Evolutionary conservation across 2,329 filamentous ascomycete species (phyloP), one percentile per base, ranked within the genome.

Genomic region (Pseudogymnoascus sp.): DNA sequence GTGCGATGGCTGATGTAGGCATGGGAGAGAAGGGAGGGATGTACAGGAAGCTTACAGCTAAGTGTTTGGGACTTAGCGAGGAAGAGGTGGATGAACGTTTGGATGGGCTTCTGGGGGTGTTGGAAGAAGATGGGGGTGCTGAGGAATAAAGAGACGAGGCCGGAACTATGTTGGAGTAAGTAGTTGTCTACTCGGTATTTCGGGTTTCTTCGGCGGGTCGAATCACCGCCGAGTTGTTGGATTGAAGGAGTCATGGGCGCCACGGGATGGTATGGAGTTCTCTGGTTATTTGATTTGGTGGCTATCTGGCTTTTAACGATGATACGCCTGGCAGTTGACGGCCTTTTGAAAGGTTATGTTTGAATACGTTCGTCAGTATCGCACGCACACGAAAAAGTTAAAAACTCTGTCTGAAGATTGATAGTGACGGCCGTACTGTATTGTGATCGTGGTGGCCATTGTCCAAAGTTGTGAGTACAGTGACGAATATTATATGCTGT

Each of bases 21-120:
- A 85, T 87, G 37, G 85, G 87, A 36, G 87, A 90, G 72, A 86
- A 86, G 71, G 88, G 89, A 66, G 86, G 87, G 67, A 85, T 87
- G 72, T 93, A 92, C 73, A 81, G 87, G 64, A 82, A 82, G 61
- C 78, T 92, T 31, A 82, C 91, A 33, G 83, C 83, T 63, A 82
- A 82, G 64, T 90, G 88, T 63, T 77, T 92, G 29, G 86, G 87
- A 27, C 80, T 86, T 13, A 80, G 83, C 67, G 87, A 89, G 62
- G 86, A 89, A 66, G 86, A 84, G 65, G 80, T 91, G 36, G 88
- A 91, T 71, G 78, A 79, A 48, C 86, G 84, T 69, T 73, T 86
- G 59, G 81, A 85, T 69, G 82, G 79, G 63, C 74, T 86, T 64
- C 84, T 86, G 67, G 78, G 81, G 55, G 82, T 85, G 78, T 84